Percentiles rank a stretch among this genome's conserved stretches.
Conservation (phyloP, 495 filamentous ascomycete species). For the Mytilinidion resinicola region DNA sequence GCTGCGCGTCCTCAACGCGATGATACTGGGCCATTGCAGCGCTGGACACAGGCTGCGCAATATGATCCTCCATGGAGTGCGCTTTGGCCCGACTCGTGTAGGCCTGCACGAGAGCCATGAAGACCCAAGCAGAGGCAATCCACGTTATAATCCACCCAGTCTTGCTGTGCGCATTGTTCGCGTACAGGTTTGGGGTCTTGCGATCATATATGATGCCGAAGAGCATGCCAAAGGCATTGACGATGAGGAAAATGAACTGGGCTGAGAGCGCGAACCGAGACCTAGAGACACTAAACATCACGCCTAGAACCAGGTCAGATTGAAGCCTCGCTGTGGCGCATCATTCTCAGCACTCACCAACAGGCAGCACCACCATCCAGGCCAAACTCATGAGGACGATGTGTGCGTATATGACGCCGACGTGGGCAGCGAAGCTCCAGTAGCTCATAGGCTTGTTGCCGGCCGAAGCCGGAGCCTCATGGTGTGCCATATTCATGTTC, state of each 20-base stretch:
- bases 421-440: conserved; percentile 63
- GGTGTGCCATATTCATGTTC: conserved; percentile 12
- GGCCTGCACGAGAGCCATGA: conserved; percentile 49
- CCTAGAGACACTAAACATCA: conserved; percentile 77
- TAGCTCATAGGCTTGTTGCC: conserved; percentile 49
- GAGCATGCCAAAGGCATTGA: conserved; percentile 66
- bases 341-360: conserved; percentile 51
- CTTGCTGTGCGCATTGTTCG: conserved; percentile 81
- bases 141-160: conserved; percentile 81
- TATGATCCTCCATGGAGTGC: conserved; percentile 42
- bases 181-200: conserved; percentile 81
- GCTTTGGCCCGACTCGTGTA: conserved; percentile 43
- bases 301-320: conserved; percentile 44
- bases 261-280: conserved; percentile 66
- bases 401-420: conserved; percentile 65
- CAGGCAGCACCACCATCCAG: conserved; percentile 80
- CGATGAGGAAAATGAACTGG: conserved; percentile 68
- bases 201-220: conserved; percentile 72
- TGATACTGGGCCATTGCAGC: conserved; percentile 60
- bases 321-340: not conserved
- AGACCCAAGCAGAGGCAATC: conserved; percentile 60
- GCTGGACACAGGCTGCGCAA: conserved; percentile 62
- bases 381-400: conserved; percentile 70
- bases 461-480: conserved; percentile 8
- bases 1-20: conserved; percentile 43